phyloP scores from a whole-genome alignment of 2,329 filamentous ascomycete species.

The Penicillium hesseltinei region DNA sequence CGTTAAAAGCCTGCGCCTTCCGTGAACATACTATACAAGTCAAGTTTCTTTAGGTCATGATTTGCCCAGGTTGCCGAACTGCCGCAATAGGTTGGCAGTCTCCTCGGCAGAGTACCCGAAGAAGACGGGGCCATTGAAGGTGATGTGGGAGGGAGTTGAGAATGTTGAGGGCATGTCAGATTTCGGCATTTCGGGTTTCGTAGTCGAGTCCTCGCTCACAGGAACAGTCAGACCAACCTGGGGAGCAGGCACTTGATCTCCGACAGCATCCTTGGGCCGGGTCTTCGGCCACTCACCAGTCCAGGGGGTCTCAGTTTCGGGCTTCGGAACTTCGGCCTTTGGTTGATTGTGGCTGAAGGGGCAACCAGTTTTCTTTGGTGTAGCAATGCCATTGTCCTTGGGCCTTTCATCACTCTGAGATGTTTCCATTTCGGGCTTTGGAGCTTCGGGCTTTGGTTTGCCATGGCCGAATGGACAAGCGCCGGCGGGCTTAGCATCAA shows the following conservation, averaged over 20 bases:
- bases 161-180: slow-evolving; percentile 7
- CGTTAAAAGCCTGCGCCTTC: slow-evolving; percentile 10
- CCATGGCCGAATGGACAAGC: slow-evolving; percentile 39
- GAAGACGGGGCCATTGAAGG: slow-evolving; percentile 91
- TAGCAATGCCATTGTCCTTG: not conserved
- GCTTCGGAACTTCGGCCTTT: not conserved
- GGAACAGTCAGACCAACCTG: not conserved
- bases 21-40: slow-evolving; percentile 3
- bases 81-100: slow-evolving; percentile 71
- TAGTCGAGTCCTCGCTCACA: slow-evolving; percentile 9
- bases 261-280: not conserved
- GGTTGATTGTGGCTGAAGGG: slow-evolving; percentile 13
- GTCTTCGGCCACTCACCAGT: not conserved
- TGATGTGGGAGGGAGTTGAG: slow-evolving; percentile 60
- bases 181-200: slow-evolving; percentile 8
- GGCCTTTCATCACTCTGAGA: slow-evolving; percentile 7
- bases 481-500: slow-evolving; percentile 24
- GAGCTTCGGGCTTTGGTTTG: slow-evolving; percentile 16
- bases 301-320: not conserved
- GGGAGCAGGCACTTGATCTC: not conserved
- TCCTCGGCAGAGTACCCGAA: slow-evolving; percentile 86
- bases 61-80: slow-evolving; percentile 37
- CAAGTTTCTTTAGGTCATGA: slow-evolving; percentile 4
- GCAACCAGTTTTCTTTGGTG: not conserved
- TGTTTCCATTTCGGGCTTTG: slow-evolving; percentile 11